phyloP scores from a whole-genome alignment of 768 basidiomycete genomes.

The Tulasnella sp. region DNA sequence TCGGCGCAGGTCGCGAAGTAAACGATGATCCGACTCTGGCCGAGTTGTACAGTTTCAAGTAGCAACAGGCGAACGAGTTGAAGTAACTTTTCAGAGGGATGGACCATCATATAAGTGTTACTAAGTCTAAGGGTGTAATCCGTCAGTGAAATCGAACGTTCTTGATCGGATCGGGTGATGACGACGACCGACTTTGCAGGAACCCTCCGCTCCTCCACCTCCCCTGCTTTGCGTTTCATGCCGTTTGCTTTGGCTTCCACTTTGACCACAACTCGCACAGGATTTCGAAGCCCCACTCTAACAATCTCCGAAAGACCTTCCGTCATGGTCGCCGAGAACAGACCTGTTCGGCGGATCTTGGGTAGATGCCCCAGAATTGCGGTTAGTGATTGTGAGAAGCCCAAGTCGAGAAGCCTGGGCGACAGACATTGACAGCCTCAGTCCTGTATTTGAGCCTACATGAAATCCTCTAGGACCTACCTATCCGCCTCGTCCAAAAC shows the following conservation, averaged over 20 bases:
- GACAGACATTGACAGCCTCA: background rate
- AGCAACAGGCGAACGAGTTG: conserved; percentile 72
- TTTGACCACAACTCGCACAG: conserved; percentile 88
- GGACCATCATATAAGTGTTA: conserved; percentile 73
- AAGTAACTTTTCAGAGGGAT: conserved; percentile 75
- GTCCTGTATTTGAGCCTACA: background rate
- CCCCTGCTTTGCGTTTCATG: conserved; percentile 35
- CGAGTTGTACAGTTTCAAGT: conserved; percentile 54
- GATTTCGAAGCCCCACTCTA: conserved; percentile 87
- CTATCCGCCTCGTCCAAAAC: conserved; percentile 96
- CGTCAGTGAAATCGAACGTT: conserved; percentile 25
- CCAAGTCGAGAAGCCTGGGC: conserved; percentile 84
- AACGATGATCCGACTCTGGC: conserved; percentile 84
- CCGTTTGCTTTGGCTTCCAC: conserved; percentile 66
- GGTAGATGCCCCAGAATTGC: conserved; percentile 84
- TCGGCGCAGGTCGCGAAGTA: conserved; percentile 97
- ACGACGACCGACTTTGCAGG: conserved; percentile 56
- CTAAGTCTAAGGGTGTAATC: conserved; percentile 52
- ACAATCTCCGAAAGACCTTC: conserved; percentile 90
- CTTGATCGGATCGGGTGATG: conserved; percentile 32
- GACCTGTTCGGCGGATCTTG: conserved; percentile 91
- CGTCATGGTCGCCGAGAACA: conserved; percentile 99
- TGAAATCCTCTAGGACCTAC: conserved; percentile 39
- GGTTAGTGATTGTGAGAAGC: conserved; percentile 70
- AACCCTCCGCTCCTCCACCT: conserved; percentile 58